Evolutionary conservation across 2,329 filamentous ascomycete species (phyloP).

Genomic region (Colletotrichum somersetense): DNA sequence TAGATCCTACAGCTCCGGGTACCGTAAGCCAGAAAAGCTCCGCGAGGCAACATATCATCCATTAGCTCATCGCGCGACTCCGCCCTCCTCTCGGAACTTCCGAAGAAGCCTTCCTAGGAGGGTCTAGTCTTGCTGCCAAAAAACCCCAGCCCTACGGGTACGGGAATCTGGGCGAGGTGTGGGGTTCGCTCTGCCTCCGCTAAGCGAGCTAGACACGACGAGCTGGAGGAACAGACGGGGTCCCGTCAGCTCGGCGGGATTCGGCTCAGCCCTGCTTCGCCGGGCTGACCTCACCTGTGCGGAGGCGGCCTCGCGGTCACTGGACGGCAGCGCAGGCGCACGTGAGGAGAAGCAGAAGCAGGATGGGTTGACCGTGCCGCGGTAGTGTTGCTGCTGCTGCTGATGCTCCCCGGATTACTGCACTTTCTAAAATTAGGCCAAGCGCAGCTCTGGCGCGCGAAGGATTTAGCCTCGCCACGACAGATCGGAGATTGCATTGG

Average conservation of each 20-base stretch:
- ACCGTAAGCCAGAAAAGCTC: neutral
- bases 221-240: neutral
- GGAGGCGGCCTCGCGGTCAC: neutral
- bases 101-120: neutral
- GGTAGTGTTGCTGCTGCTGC: neutral
- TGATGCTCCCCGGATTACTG: constrained; percentile 11
- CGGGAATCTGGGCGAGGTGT: neutral
- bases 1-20: neutral
- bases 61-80: neutral
- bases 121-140: neutral
- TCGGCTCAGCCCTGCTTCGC: constrained; percentile 23
- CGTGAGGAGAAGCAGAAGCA: neutral
- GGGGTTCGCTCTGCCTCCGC: neutral
- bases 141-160: neutral
- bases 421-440: constrained; percentile 25
- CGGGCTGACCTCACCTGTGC: constrained; percentile 1
- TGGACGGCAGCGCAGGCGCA: neutral
- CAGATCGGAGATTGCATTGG: neutral
- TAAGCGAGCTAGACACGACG: neutral
- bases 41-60: neutral
- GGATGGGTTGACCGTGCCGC: too few species aligned
- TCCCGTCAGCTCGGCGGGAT: constrained; percentile 17
- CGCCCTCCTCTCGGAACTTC: neutral
- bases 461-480: neutral
- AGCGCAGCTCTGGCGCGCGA: neutral